Base-by-base conservation (phyloP, 2,329 filamentous ascomycete genomes). In the Thielaviopsis cerberus region DNA sequence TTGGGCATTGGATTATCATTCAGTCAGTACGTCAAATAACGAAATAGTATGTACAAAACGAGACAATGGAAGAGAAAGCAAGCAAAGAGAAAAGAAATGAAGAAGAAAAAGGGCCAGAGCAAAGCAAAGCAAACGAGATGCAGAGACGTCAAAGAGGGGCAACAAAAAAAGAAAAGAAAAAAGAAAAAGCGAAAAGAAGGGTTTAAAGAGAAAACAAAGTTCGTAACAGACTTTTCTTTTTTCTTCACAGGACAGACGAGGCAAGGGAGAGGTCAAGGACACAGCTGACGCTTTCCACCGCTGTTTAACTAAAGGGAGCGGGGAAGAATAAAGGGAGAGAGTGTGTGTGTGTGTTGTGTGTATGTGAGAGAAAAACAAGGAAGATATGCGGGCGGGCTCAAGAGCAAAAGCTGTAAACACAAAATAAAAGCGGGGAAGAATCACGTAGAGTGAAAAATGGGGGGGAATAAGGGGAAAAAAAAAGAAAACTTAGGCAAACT, bases 401-500 rank as follows among this genome's bases (percentile, higher is more conserved):
- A n/a, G n/a, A n/a, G n/a, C n/a, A n/a, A 51, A 22, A 57, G 27
- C 6, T 50, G 45, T 17, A 50, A 7, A 50, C 45, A 50, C 17
- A n/a, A n/a, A n/a, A n/a, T n/a, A n/a, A n/a, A n/a, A n/a, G n/a
- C n/a, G n/a, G n/a, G n/a, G n/a, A n/a, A n/a, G n/a, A n/a, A n/a
- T n/a, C n/a, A n/a, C n/a, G n/a, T n/a, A n/a, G n/a, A n/a, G n/a
- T n/a, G n/a, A n/a, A n/a, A n/a, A n/a, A n/a, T n/a, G n/a, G n/a
- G n/a, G n/a, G n/a, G n/a, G n/a, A n/a, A 30, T 30, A 25, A 54
- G 13, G 27, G 8, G 26, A 57, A 53, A 3, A 59, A 51, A 22
- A 55, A 26, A 51, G 24, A 25, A 51, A 1, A 52, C 27, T 8
- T 62, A 76, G 53, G 70, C 72, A 64, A 81, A 79, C 59, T 81